A percentile compares a stretch with the other conserved stretches of the same genome.
phyloP scores from a whole-genome alignment of 176 grass and related monocot genomes.

The Rhynchospora tenuis region DNA sequence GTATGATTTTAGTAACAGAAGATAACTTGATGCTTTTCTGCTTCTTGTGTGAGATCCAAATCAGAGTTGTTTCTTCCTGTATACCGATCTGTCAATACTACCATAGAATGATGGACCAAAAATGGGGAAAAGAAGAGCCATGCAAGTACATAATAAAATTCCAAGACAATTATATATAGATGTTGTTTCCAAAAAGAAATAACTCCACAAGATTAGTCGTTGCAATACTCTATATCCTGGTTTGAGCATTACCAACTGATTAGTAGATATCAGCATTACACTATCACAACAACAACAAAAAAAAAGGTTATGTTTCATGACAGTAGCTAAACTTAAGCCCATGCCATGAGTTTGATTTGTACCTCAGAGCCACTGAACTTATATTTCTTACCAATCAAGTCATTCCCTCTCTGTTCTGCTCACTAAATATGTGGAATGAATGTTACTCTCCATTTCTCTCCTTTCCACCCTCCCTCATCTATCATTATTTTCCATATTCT shows the following conservation, averaged over 20 bases:
- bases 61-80: constrained; percentile 75
- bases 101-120: not conserved
- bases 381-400: not conserved
- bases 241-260: not conserved
- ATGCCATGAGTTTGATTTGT: not conserved
- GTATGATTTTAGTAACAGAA: constrained; percentile 72
- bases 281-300: not conserved
- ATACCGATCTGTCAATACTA: constrained; percentile 20
- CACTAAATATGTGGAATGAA: not conserved
- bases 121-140: not conserved
- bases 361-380: not conserved
- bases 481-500: no score
- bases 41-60: constrained; percentile 88
- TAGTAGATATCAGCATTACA: not conserved
- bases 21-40: constrained; percentile 65
- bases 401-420: not conserved
- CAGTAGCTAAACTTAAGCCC: not conserved
- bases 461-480: not conserved
- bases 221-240: not conserved
- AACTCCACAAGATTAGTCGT: not conserved
- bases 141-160: not conserved
- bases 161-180: not conserved
- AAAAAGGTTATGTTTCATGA: not conserved
- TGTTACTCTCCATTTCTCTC: not conserved
- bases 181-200: not conserved